A percentile compares a stretch with the other conserved stretches of the same genome.
These are phyloP conservation scores for Microdochium paspali DNA, from an alignment of 2,329 filamentous ascomycete genomes.

Conservation along the genomic window DNA sequence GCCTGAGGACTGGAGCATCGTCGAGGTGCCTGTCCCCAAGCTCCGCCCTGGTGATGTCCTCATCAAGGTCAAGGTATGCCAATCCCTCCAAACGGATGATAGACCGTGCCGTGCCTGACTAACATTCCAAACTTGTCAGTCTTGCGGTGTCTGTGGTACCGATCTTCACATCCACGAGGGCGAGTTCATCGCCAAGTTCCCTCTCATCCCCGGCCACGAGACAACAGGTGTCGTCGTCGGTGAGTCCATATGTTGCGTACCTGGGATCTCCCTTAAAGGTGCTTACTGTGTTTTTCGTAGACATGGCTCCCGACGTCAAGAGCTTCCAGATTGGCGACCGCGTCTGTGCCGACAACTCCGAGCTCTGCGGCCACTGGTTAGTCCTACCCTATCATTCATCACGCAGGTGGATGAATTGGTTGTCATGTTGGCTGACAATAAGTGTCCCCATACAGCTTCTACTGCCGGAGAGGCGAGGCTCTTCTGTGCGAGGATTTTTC, in stretches of 20 bases:
- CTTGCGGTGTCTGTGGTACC: slow-evolving; percentile 24
- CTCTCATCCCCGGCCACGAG: slow-evolving; percentile 59
- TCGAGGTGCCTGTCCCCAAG: slow-evolving; percentile 51
- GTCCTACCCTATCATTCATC: slow-evolving; percentile 1
- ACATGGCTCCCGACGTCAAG: slow-evolving; percentile 38
- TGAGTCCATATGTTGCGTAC: slow-evolving; percentile 31
- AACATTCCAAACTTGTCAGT: slow-evolving; percentile 11
- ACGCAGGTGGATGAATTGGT: neutral
- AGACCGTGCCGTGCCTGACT: slow-evolving; percentile 2
- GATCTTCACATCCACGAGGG: slow-evolving; percentile 55
- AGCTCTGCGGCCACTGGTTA: slow-evolving; percentile 57
- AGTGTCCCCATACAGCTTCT: slow-evolving; percentile 34
- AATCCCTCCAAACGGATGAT: neutral
- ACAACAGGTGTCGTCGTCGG: slow-evolving; percentile 56
- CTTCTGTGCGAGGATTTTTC: slow-evolving; percentile 62
- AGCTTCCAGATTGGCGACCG: slow-evolving; percentile 53
- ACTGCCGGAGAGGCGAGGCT: slow-evolving; percentile 59
- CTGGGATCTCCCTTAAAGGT: slow-evolving; percentile 7
- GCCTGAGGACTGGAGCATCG: slow-evolving; percentile 50
- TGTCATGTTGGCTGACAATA: slow-evolving; percentile 4
- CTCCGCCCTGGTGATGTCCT: slow-evolving; percentile 51
- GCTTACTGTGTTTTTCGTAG: slow-evolving; percentile 4
- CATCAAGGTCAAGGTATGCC: slow-evolving; percentile 53
- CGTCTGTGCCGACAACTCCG: slow-evolving; percentile 54
- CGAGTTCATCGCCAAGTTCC: slow-evolving; percentile 56